Evolutionary conservation across 768 basidiomycete genomes (phyloP).

Genomic region (Rhizopogon sp.): DNA sequence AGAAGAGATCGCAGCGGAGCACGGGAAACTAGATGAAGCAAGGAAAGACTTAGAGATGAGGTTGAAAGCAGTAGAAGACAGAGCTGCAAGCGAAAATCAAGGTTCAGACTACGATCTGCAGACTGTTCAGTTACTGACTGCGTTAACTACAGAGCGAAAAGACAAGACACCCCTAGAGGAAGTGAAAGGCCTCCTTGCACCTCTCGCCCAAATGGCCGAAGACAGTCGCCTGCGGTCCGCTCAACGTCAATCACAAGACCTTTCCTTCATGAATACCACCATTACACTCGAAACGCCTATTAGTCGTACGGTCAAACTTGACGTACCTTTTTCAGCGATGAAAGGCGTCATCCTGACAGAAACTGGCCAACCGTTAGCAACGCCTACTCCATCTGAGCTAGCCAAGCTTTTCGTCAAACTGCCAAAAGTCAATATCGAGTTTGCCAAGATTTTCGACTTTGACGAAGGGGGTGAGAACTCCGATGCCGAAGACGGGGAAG

Average conservation of each 20-base stretch:
- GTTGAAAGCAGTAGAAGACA: slow-evolving; percentile 40
- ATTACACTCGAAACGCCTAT: slow-evolving; percentile 49
- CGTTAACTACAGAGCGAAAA: slow-evolving; percentile 32
- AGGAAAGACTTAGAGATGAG: slow-evolving; percentile 48
- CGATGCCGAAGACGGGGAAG: slow-evolving; percentile 17
- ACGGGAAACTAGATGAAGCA: slow-evolving; percentile 40
- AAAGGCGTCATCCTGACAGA: slow-evolving; percentile 76
- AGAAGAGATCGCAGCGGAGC: slow-evolving; percentile 49
- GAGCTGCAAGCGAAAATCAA: slow-evolving; percentile 9
- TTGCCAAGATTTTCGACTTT: slow-evolving; percentile 75
- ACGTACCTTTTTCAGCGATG: slow-evolving; percentile 48
- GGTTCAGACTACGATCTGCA: not conserved
- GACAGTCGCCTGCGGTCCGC: slow-evolving; percentile 19
- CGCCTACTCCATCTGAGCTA: slow-evolving; percentile 64
- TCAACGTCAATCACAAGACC: slow-evolving; percentile 8
- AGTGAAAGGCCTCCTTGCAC: slow-evolving; percentile 64
- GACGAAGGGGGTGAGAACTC: slow-evolving; percentile 30
- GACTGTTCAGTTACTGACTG: not conserved
- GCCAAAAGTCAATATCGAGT: slow-evolving; percentile 69
- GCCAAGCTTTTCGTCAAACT: slow-evolving; percentile 63
- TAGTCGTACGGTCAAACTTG: slow-evolving; percentile 27
- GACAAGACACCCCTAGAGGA: slow-evolving; percentile 67
- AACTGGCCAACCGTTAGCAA: slow-evolving; percentile 70
- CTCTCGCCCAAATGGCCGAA: slow-evolving; percentile 36
- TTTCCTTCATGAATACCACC: slow-evolving; percentile 15